Evolutionary conservation across 352 stramenopile genomes (phyloP).

Genomic region (Pythium diclinum): DNA sequence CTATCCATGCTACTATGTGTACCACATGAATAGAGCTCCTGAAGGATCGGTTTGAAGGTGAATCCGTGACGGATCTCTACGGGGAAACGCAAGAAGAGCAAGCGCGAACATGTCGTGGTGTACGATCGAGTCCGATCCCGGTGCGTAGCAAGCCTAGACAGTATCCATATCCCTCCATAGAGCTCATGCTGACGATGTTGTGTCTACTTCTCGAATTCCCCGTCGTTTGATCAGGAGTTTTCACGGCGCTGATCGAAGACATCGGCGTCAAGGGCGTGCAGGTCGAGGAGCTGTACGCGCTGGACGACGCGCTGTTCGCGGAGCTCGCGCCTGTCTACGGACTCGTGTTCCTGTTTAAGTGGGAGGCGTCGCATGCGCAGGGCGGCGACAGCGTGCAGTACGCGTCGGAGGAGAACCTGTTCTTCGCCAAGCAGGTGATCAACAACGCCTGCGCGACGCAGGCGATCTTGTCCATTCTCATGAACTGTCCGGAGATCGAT

Average conservation of each 20-base stretch:
- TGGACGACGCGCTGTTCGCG: conserved; percentile 87
- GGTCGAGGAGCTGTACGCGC: conserved; percentile 92
- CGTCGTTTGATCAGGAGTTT: conserved; percentile 52
- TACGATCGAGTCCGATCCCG: conserved; percentile 78
- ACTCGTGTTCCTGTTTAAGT: conserved; percentile 97
- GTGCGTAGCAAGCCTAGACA: conserved; percentile 22
- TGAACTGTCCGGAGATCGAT: conserved; percentile 85
- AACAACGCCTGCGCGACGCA: conserved; percentile 96
- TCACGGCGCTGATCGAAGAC: conserved; percentile 91
- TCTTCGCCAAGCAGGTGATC: conserved; percentile 96
- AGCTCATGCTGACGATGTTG: neutral
- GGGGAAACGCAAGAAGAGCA: neutral
- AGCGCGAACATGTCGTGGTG: conserved; percentile 58
- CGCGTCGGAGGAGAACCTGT: conserved; percentile 63
- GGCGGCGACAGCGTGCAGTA: conserved; percentile 22
- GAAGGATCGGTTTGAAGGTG: too few species aligned
- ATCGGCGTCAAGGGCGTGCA: conserved; percentile 92
- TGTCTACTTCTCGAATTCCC: neutral
- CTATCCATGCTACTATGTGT: too few species aligned
- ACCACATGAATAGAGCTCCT: too few species aligned
- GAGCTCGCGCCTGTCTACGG: conserved; percentile 83
- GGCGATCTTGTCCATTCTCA: conserved; percentile 94
- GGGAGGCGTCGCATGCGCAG: conserved; percentile 54
- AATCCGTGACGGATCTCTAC: too few species aligned
- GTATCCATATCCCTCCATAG: neutral